These are phyloP conservation scores for Saccharomyces paradoxus DNA, from an alignment of 805 yeast species.

Conservation along the genomic window DNA sequence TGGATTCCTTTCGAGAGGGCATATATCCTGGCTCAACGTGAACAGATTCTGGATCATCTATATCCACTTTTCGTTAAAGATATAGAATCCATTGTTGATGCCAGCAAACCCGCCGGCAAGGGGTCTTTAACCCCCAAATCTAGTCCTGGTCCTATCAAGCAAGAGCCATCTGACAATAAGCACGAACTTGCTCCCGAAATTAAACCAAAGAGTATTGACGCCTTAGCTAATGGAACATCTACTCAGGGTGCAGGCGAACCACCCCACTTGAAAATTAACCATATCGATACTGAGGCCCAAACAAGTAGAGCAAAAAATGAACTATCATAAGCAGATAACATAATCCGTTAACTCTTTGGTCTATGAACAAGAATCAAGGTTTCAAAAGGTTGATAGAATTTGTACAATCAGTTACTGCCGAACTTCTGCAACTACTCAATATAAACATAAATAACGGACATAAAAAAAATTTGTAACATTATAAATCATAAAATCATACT, in stretches of 20 bases:
- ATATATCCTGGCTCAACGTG: slow-evolving; percentile 69
- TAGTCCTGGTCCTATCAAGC: not conserved
- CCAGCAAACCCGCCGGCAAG: not conserved
- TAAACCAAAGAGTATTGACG: not conserved
- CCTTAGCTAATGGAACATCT: not conserved
- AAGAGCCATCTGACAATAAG: not conserved
- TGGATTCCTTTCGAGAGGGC: slow-evolving; percentile 88
- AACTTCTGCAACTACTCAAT: not conserved
- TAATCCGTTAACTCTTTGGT: not conserved
- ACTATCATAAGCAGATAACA: not conserved
- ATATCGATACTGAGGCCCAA: not conserved
- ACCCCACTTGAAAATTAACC: not conserved
- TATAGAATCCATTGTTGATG: slow-evolving; percentile 36
- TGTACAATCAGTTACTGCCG: not conserved
- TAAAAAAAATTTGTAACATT: not conserved
- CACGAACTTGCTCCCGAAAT: not conserved
- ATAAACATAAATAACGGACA: not conserved
- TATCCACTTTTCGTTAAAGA: slow-evolving; percentile 69
- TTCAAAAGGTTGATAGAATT: not conserved
- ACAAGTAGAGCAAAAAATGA: not conserved
- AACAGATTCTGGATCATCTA: slow-evolving; percentile 58
- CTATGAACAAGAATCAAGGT: not conserved
- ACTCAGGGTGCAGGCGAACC: not conserved
- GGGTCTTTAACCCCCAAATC: not conserved
- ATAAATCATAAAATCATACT: not conserved